Base-by-base conservation (phyloP, 306 rosid species). In the Prunus padus region DNA sequence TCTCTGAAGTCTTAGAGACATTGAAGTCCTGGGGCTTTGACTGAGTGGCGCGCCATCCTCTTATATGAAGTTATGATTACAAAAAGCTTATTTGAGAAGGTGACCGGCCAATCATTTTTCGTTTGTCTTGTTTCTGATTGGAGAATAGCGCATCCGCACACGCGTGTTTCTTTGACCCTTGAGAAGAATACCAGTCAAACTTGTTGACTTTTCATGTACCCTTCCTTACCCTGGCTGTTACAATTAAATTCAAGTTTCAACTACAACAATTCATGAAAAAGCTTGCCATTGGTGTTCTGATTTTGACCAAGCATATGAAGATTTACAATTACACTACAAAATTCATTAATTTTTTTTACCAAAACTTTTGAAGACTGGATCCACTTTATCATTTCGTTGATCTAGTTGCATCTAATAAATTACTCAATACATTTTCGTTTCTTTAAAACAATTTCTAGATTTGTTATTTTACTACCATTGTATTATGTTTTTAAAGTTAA, bases 101-200 rank as follows among this genome's bases (percentile, higher is more conserved):
- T 25, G 68, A 73, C 11, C 2, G 40, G 59, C 42, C 76, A 40
- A 56, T 56, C 52, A 72, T 44, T 16, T 72, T 55, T 57, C 25
- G 22, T 10, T n/a, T 37, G 33, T 12, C 33, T 51, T 64, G 18
- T 64, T 14, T 11, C 18, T 9, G 8, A 20, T 49, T 49, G 25
- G 71, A 49, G 8, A 30, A 19, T 6, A 28, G 11, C 47, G 11
- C 64, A 71, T 5, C 45, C 49, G 5, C 78, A 20, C 42, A 22
- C 14, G 78, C 78, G 52, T 50, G 18, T 64, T 75, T 64, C 25
- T 49, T 51, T 75, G 62, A 63, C 56, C 63, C 52, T 13, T 31
- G 40, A 75, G 42, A 63, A 22, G 12, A 63, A 31, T 45, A 14
- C 19, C 30, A 64, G 63, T 50, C 71, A 64, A 75, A 6, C 2